Base-by-base conservation (phyloP, 1,284 basidiomycete species). In the Pyrrhoderma lamaoense region DNA sequence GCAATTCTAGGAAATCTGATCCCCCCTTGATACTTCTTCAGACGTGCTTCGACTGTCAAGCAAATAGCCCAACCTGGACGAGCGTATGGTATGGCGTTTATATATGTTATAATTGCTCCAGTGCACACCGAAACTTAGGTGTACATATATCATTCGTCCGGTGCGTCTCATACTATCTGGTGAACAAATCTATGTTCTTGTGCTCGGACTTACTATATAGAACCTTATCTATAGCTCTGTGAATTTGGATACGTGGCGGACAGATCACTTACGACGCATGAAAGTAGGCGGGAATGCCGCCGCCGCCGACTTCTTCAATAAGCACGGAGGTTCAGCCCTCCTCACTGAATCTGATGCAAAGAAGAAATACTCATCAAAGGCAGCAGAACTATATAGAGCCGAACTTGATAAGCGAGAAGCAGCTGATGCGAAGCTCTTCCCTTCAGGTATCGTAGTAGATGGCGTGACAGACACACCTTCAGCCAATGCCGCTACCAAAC, bases 71-170 rank as follows among this genome's bases (percentile, higher is more conserved):
- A 51, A 96, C 94, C 44, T 99, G 95, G 95, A 87, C 93, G 1
- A 94, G 90, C 57, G 93, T 96, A 31, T 95, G 93, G 0, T 99
- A 88, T 64, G 95, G 91, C 46, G 85, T 99, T 42, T 99, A 99
- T 70, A 95, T 99, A 64, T 99, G 95, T 65, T 75, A 99, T 42
- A 94, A 99, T 61, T 99, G 95, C 75, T 98, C 94, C 3, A 90
- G 87, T 57, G 77, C 91, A 13, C 95, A 99, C 69, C 79, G 95
- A 53, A 98, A 96, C 68, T 86, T 98, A 80, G 95, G 95, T 60
- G 96, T 99, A 16, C 95, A 99, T 67, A 94, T 99, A 68, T 91
- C 84, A 58, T 99, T 99, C 65, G 95, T 99, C 42, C 77, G 93
- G 89, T 93, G 11, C 5, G 11, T 31, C 7, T 11, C 11, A 5